Base-by-base conservation (phyloP, 805 yeast species). In the Cyberlindnera suaveolens region DNA sequence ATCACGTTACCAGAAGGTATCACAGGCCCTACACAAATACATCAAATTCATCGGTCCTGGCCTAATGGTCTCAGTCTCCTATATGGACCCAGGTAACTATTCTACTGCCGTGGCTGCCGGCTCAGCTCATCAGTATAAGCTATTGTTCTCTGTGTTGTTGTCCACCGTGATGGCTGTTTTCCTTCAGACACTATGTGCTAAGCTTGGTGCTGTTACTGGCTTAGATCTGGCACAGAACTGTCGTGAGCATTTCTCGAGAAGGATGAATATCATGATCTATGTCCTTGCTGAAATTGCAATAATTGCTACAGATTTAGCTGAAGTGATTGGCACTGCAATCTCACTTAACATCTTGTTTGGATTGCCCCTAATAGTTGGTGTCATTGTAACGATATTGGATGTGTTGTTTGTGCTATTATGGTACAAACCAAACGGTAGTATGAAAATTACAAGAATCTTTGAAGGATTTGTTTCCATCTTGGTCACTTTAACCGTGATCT, bases 71-170 rank as follows among this genome's bases (percentile, higher is more conserved):
- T 76, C 90, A 5, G 96, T 91, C 30, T 91, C 97, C 0, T 93
- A 90, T 62, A 87, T 93, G 88, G 98, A 91, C 56, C 98, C 99
- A 0, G 99, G 99, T 5, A 91, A 93, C 65, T 91, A 90, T 64
- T 84, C 96, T 32, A 87, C 97, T 1, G 95, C 93, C 9, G 96
- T 91, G 13, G 85, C 93, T 8, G 93, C 95, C 1, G 96, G 96
- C n/a, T 83, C 96, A 29, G 82, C 86, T 23, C 87, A 84, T 61
- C 78, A 82, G 51, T 91, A 82, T 61, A 82, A 85, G 46, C 68
- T 90, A 30, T 63, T 91, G 27, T 90, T 89, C 60, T 80, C 90
- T 18, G 76, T 91, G 16, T 66, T 89, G 31, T 64, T 90, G 20
- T 82, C 96, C 6, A 91, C 90, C 55, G 64, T 90, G 32, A 74